Evolutionary conservation across 1,139 yeast genomes (phyloP).

Genomic region (Hyphopichia buzzinii): DNA sequence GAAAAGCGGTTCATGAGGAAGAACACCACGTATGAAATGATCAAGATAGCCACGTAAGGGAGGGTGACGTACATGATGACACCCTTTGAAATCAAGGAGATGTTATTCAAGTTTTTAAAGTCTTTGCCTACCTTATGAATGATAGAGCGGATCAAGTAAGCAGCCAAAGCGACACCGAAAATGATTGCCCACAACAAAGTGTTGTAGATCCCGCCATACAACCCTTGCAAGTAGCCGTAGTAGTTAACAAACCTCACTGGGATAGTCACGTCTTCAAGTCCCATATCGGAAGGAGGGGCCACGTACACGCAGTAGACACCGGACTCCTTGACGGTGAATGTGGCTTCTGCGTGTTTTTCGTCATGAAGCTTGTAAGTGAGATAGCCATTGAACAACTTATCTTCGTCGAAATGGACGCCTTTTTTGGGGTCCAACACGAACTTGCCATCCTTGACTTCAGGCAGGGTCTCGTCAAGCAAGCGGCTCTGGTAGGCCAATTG

Average conservation of each 20-base stretch:
- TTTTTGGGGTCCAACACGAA: constrained; percentile 9
- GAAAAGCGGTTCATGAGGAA: constrained; percentile 18
- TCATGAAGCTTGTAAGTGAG: constrained; percentile 9
- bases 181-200: constrained; percentile 16
- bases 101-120: constrained; percentile 28
- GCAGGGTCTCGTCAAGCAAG: constrained; percentile 4
- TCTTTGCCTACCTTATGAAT: constrained; percentile 27
- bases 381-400: constrained; percentile 9
- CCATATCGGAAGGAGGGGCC: constrained; percentile 20
- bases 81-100: constrained; percentile 34
- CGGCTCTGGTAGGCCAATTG: constrained; percentile 6
- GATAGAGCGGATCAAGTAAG: constrained; percentile 25
- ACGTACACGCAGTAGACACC: constrained; percentile 37
- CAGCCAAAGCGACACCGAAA: constrained; percentile 18
- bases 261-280: constrained; percentile 11
- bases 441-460: constrained; percentile 7
- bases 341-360: constrained; percentile 9
- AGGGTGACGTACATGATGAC: constrained; percentile 28
- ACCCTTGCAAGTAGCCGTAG: constrained; percentile 27
- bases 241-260: constrained; percentile 23
- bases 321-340: constrained; percentile 18
- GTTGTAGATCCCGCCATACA: constrained; percentile 18
- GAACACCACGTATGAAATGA: constrained; percentile 11
- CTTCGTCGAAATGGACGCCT: constrained; percentile 5
- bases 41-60: constrained; percentile 18